phyloP scores from a whole-genome alignment of 1,284 basidiomycete genomes.

The Moniliophthora roreri region DNA sequence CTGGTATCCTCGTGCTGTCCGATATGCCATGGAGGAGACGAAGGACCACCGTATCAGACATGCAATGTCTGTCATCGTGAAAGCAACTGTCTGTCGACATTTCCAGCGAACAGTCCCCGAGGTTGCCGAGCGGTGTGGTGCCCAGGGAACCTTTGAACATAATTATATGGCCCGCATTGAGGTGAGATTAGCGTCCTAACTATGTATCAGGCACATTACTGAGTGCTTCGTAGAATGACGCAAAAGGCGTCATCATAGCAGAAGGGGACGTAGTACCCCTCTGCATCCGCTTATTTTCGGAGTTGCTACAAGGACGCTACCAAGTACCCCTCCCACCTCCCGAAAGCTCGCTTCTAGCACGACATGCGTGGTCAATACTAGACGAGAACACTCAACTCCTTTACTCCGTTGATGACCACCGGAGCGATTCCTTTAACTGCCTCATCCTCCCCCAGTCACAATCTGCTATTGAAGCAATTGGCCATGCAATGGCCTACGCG shows the following conservation, averaged over 20 bases:
- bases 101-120: conserved; percentile 45
- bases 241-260: conserved; percentile 48
- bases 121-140: conserved; percentile 52
- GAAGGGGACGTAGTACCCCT: conserved; percentile 54
- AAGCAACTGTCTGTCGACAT: conserved; percentile 50
- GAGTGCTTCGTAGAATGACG: conserved; percentile 40
- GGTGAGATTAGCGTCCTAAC: conserved; percentile 38
- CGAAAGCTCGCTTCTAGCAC: conserved; percentile 42
- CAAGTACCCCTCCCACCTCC: conserved; percentile 38
- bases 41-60: conserved; percentile 43
- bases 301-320: conserved; percentile 47
- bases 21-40: conserved; percentile 31
- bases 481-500: conserved; percentile 53
- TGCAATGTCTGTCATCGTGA: conserved; percentile 48
- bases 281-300: conserved; percentile 53
- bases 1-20: conserved; percentile 41
- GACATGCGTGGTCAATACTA: conserved; percentile 41
- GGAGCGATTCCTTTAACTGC: conserved; percentile 44
- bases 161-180: conserved; percentile 53
- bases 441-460: conserved; percentile 51
- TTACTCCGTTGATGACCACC: conserved; percentile 38
- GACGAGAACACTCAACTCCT: conserved; percentile 42
- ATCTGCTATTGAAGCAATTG: conserved; percentile 45
- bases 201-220: conserved; percentile 29
- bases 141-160: conserved; percentile 55